phyloP scores from a whole-genome alignment of 352 stramenopile genomes.

The Phytophthora constricta region DNA sequence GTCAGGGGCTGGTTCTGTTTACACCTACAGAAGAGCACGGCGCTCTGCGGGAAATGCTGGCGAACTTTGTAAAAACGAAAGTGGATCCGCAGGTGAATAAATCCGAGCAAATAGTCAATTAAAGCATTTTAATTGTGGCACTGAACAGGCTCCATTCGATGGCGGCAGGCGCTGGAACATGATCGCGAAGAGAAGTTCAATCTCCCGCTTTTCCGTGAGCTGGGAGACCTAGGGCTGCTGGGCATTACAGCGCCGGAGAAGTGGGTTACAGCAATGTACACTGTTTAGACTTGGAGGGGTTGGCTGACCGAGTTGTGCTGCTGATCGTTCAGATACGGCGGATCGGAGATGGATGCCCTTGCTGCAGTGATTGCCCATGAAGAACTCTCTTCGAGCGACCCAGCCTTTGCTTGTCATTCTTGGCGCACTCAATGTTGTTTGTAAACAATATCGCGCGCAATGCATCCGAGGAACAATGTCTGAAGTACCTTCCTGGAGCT shows the following conservation, averaged over 20 bases:
- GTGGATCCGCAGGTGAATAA: conserved; percentile 94
- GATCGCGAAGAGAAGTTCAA: conserved; percentile 99
- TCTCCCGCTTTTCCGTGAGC: conserved; percentile 94
- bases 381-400: conserved; percentile 97
- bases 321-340: conserved; percentile 94
- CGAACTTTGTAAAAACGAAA: conserved; percentile 94
- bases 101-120: no score
- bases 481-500: conserved; percentile 90
- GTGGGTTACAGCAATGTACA: conserved; percentile 41
- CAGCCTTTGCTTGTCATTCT: conserved; percentile 98
- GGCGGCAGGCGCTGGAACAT: conserved; percentile 84
- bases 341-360: conserved; percentile 95
- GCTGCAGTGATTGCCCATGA: conserved; percentile 96
- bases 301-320: no score
- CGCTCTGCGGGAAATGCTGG: conserved; percentile 94
- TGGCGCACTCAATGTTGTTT: conserved; percentile 95
- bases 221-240: conserved; percentile 95
- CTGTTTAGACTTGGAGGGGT: background rate
- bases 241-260: conserved; percentile 96
- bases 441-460: conserved; percentile 94
- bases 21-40: conserved; percentile 90
- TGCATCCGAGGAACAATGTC: conserved; percentile 87
- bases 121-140: background rate
- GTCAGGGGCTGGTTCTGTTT: conserved; percentile 73
- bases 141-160: background rate